Evolutionary conservation across 768 basidiomycete species (phyloP), one percentile per base, ranked within the genome.

Genomic region (Leucosporidium scottii): DNA sequence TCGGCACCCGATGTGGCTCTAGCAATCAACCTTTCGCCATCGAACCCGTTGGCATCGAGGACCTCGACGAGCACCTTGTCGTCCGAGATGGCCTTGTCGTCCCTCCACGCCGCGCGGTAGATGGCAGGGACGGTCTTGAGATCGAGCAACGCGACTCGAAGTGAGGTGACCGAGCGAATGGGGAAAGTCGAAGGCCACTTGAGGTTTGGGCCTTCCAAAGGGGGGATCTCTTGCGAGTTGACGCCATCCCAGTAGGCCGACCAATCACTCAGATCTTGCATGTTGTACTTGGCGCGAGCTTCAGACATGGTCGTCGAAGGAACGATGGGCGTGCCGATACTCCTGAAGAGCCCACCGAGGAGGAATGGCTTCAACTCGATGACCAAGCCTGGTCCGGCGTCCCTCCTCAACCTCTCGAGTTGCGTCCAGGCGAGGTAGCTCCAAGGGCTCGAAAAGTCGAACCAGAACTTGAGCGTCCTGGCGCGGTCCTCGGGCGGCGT

Each of bases 321-420:
- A 3, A 60, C 39, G 25, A 49, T 47, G 2, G 59, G 59, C 3
- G 59, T 60, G 36, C 59, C 59, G 25, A 60, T 60, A 0, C 23
- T 39, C 0, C 59, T 13, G 59, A 60, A 60, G 23, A 60, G 59
- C 18, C 36, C 59, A 10, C 59, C 59, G 25, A 60, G 59, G 15
- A 60, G 59, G 59, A 60, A 48, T 0, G 59, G 59, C 39, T 60
- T 60, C 27, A 60, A 30, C 39, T 47, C 59, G 15, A 60, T 60
- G 30, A 25, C 25, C 27, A 60, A 39, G 15, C 59, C 36, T 7
- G 59, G 36, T 10, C 59, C 59, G n/a, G n/a, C 23, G 23, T 44
- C 59, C 13, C 44, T 4, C 25, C 25, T 30, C 12, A 60, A 21
- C 18, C 59, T 25, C 44, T 60, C 59, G 28, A 60, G 59, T n/a